phyloP scores from a whole-genome alignment of 2,329 filamentous ascomycete genomes.

The Neopestalotiopsis sp. region DNA sequence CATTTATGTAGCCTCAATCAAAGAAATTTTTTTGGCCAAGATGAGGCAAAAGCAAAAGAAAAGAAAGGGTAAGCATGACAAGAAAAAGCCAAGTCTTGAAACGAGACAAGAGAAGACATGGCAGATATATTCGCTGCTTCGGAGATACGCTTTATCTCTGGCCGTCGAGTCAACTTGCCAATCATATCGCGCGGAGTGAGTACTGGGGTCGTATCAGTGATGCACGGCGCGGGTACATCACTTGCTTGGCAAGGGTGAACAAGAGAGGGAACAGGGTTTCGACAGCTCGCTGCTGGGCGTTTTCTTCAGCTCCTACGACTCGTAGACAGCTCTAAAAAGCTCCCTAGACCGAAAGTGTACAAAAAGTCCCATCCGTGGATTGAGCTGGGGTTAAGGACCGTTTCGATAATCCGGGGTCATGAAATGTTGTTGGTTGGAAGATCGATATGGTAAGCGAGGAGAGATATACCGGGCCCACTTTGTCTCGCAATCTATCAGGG shows the following conservation, averaged over 20 bases:
- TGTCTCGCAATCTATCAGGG: too few relatives aligned
- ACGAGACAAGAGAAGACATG: not conserved
- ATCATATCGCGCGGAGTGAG: not conserved
- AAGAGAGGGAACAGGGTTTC: not conserved
- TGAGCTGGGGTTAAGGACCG: too few relatives aligned
- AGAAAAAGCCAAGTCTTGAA: not conserved
- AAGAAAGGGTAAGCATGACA: not conserved
- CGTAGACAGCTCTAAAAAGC: too few relatives aligned
- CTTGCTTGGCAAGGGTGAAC: not conserved
- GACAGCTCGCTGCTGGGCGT: not conserved
- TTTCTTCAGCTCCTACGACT: not conserved
- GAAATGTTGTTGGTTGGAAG: too few relatives aligned
- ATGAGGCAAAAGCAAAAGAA: not conserved
- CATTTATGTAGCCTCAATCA: not conserved
- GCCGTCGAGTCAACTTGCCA: not conserved
- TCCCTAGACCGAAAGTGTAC: too few relatives aligned
- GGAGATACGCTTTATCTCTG: slow-evolving; percentile 12
- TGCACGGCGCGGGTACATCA: slow-evolving; percentile 11
- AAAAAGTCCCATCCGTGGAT: too few relatives aligned
- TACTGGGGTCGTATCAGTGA: slow-evolving; percentile 10
- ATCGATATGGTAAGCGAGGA: too few relatives aligned
- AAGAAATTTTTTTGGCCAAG: not conserved
- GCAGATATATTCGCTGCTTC: not conserved
- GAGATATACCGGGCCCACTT: too few relatives aligned
- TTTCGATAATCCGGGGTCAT: too few relatives aligned